These are phyloP conservation scores for Thraustochytrium striatum DNA, from an alignment of 352 stramenopile species.

Conservation along the genomic window DNA sequence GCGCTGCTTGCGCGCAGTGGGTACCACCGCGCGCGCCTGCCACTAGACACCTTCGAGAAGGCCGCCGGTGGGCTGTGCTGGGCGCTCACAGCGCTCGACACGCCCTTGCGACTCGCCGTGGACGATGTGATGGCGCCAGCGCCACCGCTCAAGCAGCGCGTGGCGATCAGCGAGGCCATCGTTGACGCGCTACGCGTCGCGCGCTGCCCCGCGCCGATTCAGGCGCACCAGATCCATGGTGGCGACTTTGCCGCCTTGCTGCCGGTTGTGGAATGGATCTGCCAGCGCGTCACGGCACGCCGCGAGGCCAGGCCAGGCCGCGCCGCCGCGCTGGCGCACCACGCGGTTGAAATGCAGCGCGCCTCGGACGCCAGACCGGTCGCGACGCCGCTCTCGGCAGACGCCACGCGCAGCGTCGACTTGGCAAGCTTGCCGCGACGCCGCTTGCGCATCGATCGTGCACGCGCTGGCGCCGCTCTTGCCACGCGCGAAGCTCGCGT, in stretches of 20 bases:
- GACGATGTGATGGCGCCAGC: too few species aligned
- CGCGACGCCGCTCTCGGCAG: not conserved
- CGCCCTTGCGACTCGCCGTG: too few species aligned
- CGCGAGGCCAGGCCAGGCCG: not conserved
- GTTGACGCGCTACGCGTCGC: slow-evolving; percentile 50
- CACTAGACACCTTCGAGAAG: too few species aligned
- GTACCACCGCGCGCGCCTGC: too few species aligned
- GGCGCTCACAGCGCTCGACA: too few species aligned
- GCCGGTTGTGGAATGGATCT: slow-evolving; percentile 51
- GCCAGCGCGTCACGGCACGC: too few species aligned
- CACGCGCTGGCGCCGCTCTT: not conserved
- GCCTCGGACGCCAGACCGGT: not conserved
- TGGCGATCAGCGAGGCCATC: slow-evolving; percentile 50
- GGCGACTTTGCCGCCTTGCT: slow-evolving; percentile 45
- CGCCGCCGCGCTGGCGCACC: not conserved
- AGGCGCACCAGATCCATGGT: slow-evolving; percentile 58
- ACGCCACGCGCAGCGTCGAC: not conserved
- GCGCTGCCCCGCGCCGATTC: slow-evolving; percentile 49
- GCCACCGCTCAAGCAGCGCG: too few species aligned
- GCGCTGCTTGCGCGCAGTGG: too few species aligned
- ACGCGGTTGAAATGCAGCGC: slow-evolving; percentile 12
- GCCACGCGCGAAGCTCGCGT: slow-evolving; percentile 37
- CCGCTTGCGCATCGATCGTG: slow-evolving; percentile 27
- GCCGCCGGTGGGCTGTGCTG: too few species aligned
- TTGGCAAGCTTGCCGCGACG: not conserved